Evolutionary conservation across 1,139 yeast species (phyloP).

Genomic region (Suhomyces ambrosiae): DNA sequence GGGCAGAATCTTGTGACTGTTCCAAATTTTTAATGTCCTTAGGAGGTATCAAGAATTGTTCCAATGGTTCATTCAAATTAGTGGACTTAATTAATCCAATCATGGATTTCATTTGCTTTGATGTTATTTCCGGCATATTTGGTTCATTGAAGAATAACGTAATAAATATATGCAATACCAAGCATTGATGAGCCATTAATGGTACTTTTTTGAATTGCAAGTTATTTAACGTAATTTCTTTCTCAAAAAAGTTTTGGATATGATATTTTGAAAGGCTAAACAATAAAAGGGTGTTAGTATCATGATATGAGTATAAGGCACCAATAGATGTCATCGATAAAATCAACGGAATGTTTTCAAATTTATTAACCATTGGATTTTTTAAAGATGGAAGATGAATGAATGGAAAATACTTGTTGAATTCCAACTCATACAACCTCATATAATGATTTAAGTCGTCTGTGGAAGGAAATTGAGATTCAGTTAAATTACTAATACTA

Average conservation of each 20-base stretch:
- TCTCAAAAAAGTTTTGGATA: slow-evolving; percentile 75
- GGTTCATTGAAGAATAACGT: slow-evolving; percentile 81
- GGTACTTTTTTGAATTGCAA: slow-evolving; percentile 68
- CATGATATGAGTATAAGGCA: slow-evolving; percentile 82
- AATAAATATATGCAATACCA: slow-evolving; percentile 77
- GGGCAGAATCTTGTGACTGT: slow-evolving; percentile 11
- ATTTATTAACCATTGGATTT: slow-evolving; percentile 53
- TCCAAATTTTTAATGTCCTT: slow-evolving; percentile 18
- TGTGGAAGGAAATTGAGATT: slow-evolving; percentile 68
- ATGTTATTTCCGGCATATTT: slow-evolving; percentile 70
- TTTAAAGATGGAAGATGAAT: slow-evolving; percentile 72
- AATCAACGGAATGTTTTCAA: slow-evolving; percentile 74
- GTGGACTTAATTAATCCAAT: slow-evolving; percentile 79
- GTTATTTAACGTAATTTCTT: slow-evolving; percentile 47
- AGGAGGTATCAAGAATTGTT: slow-evolving; percentile 63
- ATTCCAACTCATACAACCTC: slow-evolving; percentile 69
- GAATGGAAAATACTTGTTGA: slow-evolving; percentile 80
- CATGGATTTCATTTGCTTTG: slow-evolving; percentile 75
- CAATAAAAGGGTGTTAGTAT: slow-evolving; percentile 70
- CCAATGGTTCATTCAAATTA: slow-evolving; percentile 70
- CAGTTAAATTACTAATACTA: slow-evolving; percentile 49
- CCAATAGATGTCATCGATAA: slow-evolving; percentile 87
- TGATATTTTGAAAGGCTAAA: slow-evolving; percentile 80
- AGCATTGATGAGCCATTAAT: slow-evolving; percentile 84
- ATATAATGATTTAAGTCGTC: slow-evolving; percentile 76